Evolutionary conservation across 495 filamentous ascomycete species (phyloP).

Genomic region (Aspergillus haitiensis): DNA sequence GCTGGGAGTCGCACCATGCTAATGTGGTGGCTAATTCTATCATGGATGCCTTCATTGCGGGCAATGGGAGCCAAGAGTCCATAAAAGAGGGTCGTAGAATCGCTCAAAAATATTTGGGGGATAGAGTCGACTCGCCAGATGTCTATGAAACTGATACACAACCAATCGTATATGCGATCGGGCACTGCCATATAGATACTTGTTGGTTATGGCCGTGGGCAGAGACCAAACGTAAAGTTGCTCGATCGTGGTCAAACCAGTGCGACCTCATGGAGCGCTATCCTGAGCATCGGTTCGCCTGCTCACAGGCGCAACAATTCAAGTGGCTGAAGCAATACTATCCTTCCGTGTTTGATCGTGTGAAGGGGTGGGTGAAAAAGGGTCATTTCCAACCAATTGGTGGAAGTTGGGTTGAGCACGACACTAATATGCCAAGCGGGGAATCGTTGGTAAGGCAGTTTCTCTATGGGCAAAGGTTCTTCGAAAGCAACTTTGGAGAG

Average conservation of each 20-base stretch:
- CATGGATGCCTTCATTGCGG: constrained; percentile 83
- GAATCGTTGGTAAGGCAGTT: constrained; percentile 97
- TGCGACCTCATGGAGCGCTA: constrained; percentile 93
- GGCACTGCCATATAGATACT: constrained; percentile 96
- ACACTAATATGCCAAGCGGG: constrained; percentile 94
- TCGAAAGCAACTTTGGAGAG: constrained; percentile 88
- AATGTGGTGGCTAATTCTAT: constrained; percentile 80
- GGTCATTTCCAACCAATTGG: constrained; percentile 93
- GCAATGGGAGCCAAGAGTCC: constrained; percentile 69
- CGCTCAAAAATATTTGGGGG: constrained; percentile 76
- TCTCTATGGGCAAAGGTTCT: constrained; percentile 89
- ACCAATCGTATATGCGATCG: constrained; percentile 81
- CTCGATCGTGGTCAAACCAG: constrained; percentile 93
- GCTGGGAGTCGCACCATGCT: constrained; percentile 85
- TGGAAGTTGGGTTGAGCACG: constrained; percentile 98
- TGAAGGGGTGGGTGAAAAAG: constrained; percentile 85
- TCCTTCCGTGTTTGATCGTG: constrained; percentile 81
- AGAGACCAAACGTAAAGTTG: constrained; percentile 97
- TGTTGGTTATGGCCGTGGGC: constrained; percentile 99
- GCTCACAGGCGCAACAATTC: constrained; percentile 93
- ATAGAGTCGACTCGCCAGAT: constrained; percentile 74
- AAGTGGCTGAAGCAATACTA: constrained; percentile 95
- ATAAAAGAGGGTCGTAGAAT: constrained; percentile 78
- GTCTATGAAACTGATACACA: constrained; percentile 77
- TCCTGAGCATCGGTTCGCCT: constrained; percentile 87